A percentile compares a stretch with the other conserved stretches of the same genome.
Evolutionary conservation across 148 eudicot genomes (phyloP).

Genomic region (Arctostaphylos glauca): DNA sequence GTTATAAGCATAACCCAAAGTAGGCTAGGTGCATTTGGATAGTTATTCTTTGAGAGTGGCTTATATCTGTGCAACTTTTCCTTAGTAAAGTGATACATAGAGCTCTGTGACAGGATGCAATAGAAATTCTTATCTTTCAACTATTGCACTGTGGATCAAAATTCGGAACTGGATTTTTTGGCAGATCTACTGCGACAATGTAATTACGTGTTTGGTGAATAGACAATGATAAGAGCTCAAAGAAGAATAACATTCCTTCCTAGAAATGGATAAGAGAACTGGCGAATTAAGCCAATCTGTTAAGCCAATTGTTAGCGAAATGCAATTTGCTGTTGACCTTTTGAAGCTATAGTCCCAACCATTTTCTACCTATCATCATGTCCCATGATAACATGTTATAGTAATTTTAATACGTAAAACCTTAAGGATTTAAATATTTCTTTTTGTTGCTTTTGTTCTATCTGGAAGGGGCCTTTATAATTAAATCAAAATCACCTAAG

Average conservation of each 20-base stretch:
- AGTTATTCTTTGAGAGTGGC: background rate
- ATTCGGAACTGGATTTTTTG: background rate
- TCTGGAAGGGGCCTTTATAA: background rate
- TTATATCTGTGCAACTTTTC: background rate
- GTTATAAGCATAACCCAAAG: background rate
- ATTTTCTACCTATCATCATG: background rate
- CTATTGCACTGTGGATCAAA: slow-evolving; percentile 3
- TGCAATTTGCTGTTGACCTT: background rate
- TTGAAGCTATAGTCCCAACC: background rate
- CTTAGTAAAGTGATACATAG: background rate
- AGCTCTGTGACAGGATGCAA: background rate
- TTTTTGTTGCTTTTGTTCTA: background rate
- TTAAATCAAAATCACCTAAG: background rate
- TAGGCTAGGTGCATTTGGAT: background rate
- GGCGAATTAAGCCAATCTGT: background rate
- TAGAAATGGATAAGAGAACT: background rate
- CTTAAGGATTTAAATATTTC: background rate
- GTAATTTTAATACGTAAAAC: background rate
- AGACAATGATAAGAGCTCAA: background rate
- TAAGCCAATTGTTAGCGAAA: background rate
- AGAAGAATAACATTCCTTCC: background rate
- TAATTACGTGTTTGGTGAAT: background rate
- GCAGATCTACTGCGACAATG: background rate
- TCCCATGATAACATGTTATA: background rate
- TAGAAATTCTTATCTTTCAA: background rate